These are phyloP conservation scores for Ulmus americana DNA, from an alignment of 331 rosid genomes.

Conservation along the genomic window DNA sequence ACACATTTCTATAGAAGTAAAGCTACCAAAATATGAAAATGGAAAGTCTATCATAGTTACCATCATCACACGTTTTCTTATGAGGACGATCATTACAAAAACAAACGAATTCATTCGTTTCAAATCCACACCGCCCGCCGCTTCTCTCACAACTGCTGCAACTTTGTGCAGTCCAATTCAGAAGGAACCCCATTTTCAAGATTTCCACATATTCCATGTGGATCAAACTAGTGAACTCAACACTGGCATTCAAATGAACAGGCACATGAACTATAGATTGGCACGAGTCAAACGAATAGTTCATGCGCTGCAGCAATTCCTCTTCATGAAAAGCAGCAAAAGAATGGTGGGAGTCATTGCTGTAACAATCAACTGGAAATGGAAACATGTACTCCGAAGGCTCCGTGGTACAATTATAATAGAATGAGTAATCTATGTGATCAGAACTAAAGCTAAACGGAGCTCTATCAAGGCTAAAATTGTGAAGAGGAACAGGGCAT, in stretches of 20 bases:
- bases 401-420: constrained; percentile 43
- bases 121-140: constrained; percentile 61
- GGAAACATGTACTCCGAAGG: constrained; percentile 26
- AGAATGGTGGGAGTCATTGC: constrained; percentile 34
- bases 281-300: constrained; percentile 35
- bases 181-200: constrained; percentile 55
- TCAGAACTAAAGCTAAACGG: constrained; percentile 34
- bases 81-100: constrained; percentile 47
- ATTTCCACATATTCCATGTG: constrained; percentile 36
- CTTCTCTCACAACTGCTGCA: constrained; percentile 48
- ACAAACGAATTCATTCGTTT: constrained; percentile 32
- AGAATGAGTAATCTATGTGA: constrained; percentile 38
- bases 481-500: constrained; percentile 48
- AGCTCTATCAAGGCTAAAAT: constrained; percentile 40
- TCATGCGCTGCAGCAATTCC: constrained; percentile 27
- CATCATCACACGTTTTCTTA: constrained; percentile 38
- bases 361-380: constrained; percentile 36
- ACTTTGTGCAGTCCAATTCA: constrained; percentile 46
- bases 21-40: neutral
- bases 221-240: constrained; percentile 25
- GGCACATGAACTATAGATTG: constrained; percentile 36
- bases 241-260: constrained; percentile 19
- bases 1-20: neutral
- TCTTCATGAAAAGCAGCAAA: constrained; percentile 51
- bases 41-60: constrained; percentile 27